Conservation (phyloP, 257 asterid genomes). For the Cynanchum wilfordii region DNA sequence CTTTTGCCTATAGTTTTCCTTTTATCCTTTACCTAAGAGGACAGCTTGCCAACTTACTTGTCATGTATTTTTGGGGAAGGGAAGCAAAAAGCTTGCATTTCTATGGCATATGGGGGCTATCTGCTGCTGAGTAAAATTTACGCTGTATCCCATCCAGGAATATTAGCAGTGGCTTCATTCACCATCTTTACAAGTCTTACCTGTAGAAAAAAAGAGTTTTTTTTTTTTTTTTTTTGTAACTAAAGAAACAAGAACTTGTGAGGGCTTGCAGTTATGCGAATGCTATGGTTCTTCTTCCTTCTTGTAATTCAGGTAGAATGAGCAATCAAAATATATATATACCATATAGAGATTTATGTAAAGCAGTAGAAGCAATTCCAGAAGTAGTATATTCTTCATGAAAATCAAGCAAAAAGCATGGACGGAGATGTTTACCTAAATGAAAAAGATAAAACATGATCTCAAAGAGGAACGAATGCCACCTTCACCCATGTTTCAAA, state of each 20-base stretch:
- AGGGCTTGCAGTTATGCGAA: not conserved
- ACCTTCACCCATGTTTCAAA: not conserved
- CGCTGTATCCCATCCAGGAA: conserved; percentile 66
- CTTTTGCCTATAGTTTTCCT: not conserved
- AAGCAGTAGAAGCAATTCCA: not conserved
- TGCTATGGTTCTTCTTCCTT: not conserved
- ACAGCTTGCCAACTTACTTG: not conserved
- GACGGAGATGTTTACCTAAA: not conserved
- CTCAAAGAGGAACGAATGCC: not conserved
- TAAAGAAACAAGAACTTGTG: not conserved
- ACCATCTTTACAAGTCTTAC: conserved; percentile 84
- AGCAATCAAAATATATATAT: not conserved
- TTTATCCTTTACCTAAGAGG: not conserved
- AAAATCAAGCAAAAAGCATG: not conserved
- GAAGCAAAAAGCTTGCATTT: not conserved
- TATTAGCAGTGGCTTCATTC: conserved; percentile 83
- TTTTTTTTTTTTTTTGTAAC: not conserved
- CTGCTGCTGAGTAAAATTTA: not conserved
- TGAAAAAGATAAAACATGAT: not conserved
- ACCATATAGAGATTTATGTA: not conserved
- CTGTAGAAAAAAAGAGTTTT: conserved; percentile 35
- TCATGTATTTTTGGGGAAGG: not conserved
- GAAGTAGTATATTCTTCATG: not conserved
- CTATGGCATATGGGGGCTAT: not conserved
- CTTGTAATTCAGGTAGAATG: not conserved